These are phyloP conservation scores for Fonsecaea pedrosoi DNA, from an alignment of 2,329 filamentous ascomycete genomes.

Conservation along the genomic window DNA sequence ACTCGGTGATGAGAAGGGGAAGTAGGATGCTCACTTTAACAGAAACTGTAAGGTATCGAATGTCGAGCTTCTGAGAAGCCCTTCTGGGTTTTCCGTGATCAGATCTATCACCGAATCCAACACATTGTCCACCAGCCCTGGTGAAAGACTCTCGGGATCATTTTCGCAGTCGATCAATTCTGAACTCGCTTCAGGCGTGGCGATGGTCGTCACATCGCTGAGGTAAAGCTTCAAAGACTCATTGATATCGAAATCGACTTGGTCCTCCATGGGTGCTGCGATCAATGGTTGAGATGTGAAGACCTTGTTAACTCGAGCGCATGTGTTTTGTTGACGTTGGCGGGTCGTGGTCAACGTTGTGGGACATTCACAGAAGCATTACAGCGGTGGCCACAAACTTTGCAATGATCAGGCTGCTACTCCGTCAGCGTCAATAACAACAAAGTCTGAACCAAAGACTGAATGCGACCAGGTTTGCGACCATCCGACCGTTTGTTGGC, in stretches of 20 bases:
- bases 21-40: slow-evolving; percentile 82
- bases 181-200: slow-evolving; percentile 83
- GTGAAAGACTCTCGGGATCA: slow-evolving; percentile 82
- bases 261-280: slow-evolving; percentile 61
- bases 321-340: slow-evolving; percentile 4
- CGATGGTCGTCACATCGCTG: slow-evolving; percentile 83
- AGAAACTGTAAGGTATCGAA: slow-evolving; percentile 96
- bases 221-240: slow-evolving; percentile 96
- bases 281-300: not conserved
- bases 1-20: slow-evolving; percentile 1
- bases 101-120: slow-evolving; percentile 92
- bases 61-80: slow-evolving; percentile 75
- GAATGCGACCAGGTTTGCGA: slow-evolving; percentile 14
- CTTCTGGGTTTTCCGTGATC: slow-evolving; percentile 89
- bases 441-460: not conserved
- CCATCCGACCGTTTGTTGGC: slow-evolving; percentile 3
- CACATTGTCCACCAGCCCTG: slow-evolving; percentile 78
- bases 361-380: slow-evolving; percentile 8
- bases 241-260: slow-evolving; percentile 89
- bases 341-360: not conserved
- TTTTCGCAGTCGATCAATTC: slow-evolving; percentile 90
- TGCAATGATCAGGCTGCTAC: not conserved
- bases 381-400: not conserved
- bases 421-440: not conserved
- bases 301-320: not conserved